Conservation (phyloP, 1,284 basidiomycete species). For the Fistulina hepatica region DNA sequence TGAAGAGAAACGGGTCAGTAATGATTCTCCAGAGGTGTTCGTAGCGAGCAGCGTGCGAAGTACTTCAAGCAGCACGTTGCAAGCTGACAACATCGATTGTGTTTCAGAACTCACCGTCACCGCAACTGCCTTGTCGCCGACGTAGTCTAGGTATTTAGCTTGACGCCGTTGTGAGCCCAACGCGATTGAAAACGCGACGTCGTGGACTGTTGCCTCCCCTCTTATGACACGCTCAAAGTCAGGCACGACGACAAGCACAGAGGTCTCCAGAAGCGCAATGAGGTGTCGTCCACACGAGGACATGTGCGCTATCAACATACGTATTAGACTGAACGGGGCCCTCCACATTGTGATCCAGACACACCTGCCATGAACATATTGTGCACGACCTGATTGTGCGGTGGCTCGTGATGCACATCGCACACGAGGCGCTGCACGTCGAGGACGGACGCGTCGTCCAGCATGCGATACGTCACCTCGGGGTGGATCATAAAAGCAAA, state of each 20-base stretch:
- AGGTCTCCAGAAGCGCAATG: slow-evolving; percentile 32
- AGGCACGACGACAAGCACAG: slow-evolving; percentile 39
- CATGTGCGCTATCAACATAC: slow-evolving; percentile 39
- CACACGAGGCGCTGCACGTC: too few species aligned
- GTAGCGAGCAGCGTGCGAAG: too few species aligned
- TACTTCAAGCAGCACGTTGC: too few species aligned
- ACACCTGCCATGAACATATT: too few species aligned
- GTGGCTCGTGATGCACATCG: too few species aligned
- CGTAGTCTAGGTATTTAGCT: slow-evolving; percentile 43
- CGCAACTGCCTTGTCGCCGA: slow-evolving; percentile 36
- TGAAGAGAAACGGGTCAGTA: slow-evolving; percentile 21
- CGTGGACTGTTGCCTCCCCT: slow-evolving; percentile 20
- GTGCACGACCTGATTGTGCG: too few species aligned
- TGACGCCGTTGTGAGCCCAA: slow-evolving; percentile 25
- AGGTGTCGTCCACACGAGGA: slow-evolving; percentile 48
- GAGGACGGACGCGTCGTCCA: too few species aligned
- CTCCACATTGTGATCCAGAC: too few species aligned
- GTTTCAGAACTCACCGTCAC: slow-evolving; percentile 40
- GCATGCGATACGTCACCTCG: too few species aligned
- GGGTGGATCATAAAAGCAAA: too few species aligned
- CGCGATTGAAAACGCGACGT: slow-evolving; percentile 34
- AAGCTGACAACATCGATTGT: too few species aligned
- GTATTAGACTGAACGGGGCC: neutral
- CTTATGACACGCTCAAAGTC: slow-evolving; percentile 37
- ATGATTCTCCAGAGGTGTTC: too few species aligned